Evolutionary conservation across 768 basidiomycete genomes (phyloP).

Genomic region (Pluteus cervinus): DNA sequence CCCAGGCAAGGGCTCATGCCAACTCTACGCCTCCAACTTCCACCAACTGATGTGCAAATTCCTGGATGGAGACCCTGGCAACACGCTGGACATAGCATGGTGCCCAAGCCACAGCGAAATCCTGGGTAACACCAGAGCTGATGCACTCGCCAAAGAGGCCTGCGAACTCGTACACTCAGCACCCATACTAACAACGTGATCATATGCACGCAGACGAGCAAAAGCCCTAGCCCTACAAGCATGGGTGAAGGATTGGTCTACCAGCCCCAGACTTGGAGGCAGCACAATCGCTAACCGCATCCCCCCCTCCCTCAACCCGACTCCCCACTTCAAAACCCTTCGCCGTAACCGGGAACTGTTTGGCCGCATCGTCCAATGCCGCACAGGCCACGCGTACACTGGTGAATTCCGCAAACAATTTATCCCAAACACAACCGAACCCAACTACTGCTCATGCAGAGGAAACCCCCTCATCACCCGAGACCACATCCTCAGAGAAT

Average conservation of each 20-base stretch:
- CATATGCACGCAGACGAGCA: conserved; percentile 10
- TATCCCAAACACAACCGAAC: conserved; percentile 9
- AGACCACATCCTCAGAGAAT: conserved; percentile 17
- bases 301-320: conserved; percentile 11
- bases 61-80: conserved; percentile 6
- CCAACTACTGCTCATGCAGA: conserved; percentile 17
- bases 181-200: conserved; percentile 7
- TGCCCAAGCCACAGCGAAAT: conserved; percentile 16
- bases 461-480: conserved; percentile 13
- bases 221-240: conserved; percentile 3
- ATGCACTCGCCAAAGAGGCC: conserved; percentile 18
- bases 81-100: conserved; percentile 13
- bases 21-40: conserved; percentile 12
- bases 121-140: conserved; percentile 16
- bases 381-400: conserved; percentile 19
- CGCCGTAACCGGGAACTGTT: conserved; percentile 14
- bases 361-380: conserved; percentile 17
- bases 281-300: conserved; percentile 12
- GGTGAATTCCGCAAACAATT: conserved; percentile 20
- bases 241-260: conserved; percentile 14
- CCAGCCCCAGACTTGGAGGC: conserved; percentile 3
- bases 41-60: conserved; percentile 7
- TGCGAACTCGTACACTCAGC: conserved; percentile 1
- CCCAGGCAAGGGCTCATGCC: conserved; percentile 13
- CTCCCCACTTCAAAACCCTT: conserved; percentile 5